Percentiles rank a stretch among this genome's conserved stretches.
Evolutionary conservation across 2,329 filamentous ascomycete species (phyloP).

Genomic region (Penicillium sp.): DNA sequence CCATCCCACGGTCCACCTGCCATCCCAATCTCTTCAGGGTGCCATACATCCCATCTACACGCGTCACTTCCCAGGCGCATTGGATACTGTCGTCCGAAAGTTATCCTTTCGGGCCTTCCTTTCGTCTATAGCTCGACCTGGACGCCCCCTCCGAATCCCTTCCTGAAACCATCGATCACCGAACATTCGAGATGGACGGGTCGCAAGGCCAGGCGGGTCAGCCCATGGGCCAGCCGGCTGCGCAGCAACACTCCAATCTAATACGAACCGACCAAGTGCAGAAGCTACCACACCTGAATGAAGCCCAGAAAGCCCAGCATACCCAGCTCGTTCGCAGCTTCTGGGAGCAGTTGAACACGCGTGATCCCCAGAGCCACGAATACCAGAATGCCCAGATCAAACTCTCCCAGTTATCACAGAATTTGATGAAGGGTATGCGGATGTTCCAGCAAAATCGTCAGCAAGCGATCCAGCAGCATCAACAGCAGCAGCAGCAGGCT

Average conservation of each 20-base stretch:
- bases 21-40: not conserved
- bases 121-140: not conserved
- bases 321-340: slow-evolving; percentile 54
- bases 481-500: slow-evolving; percentile 17
- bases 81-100: not conserved
- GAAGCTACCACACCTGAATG: slow-evolving; percentile 53
- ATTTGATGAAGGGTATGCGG: slow-evolving; percentile 54
- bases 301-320: slow-evolving; percentile 57
- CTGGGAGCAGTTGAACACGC: slow-evolving; percentile 54
- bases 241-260: slow-evolving; percentile 46
- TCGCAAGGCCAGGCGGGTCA: slow-evolving; percentile 31
- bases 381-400: slow-evolving; percentile 53
- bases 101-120: not conserved
- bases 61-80: not conserved
- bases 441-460: slow-evolving; percentile 46
- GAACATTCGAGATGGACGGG: slow-evolving; percentile 32
- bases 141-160: not conserved
- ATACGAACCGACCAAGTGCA: slow-evolving; percentile 56
- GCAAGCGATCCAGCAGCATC: slow-evolving; percentile 26
- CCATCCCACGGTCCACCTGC: not conserved
- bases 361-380: slow-evolving; percentile 50
- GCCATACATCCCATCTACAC: not conserved
- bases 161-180: not conserved
- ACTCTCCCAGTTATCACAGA: slow-evolving; percentile 52
- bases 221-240: slow-evolving; percentile 34